Conservation (phyloP, 129 eudicot species). For the Flaveria linearis region DNA sequence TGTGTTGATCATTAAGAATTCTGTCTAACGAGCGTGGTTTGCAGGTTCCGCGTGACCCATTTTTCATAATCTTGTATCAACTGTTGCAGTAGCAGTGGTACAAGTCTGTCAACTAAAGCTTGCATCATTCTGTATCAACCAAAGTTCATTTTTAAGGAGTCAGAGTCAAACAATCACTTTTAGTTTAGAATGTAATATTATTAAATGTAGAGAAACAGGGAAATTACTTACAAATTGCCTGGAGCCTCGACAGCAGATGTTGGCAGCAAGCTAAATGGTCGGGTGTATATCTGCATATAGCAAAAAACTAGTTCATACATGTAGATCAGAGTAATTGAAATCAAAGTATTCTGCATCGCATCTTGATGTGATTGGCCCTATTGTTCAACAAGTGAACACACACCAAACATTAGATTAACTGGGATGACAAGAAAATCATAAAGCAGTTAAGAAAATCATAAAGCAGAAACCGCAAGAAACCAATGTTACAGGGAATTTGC, state of each 20-base stretch:
- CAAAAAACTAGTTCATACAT: not conserved
- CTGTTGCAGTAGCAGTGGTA: conserved; percentile 67
- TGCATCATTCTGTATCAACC: conserved; percentile 70
- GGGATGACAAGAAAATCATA: not conserved
- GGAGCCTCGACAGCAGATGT: conserved; percentile 75
- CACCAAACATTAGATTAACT: not conserved
- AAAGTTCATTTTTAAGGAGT: conserved; percentile 6
- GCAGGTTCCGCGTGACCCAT: conserved; percentile 49
- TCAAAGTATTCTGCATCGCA: not conserved
- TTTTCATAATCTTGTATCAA: conserved; percentile 56
- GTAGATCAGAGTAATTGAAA: not conserved
- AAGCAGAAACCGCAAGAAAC: too few species aligned
- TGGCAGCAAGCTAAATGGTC: conserved; percentile 66
- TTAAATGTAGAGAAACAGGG: not conserved
- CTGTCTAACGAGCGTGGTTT: not conserved
- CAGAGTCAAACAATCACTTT: conserved; percentile 1
- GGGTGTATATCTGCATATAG: conserved; percentile 58
- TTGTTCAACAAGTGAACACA: not conserved
- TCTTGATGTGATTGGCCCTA: not conserved
- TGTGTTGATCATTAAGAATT: not conserved
- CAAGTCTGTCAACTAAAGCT: conserved; percentile 74
- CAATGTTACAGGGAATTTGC: too few species aligned
- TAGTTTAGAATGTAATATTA: not conserved
- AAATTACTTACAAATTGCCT: conserved; percentile 65
- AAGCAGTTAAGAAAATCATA: not conserved